Base-by-base conservation (phyloP, 176 grass and related monocot species). In the Themeda triandra region DNA sequence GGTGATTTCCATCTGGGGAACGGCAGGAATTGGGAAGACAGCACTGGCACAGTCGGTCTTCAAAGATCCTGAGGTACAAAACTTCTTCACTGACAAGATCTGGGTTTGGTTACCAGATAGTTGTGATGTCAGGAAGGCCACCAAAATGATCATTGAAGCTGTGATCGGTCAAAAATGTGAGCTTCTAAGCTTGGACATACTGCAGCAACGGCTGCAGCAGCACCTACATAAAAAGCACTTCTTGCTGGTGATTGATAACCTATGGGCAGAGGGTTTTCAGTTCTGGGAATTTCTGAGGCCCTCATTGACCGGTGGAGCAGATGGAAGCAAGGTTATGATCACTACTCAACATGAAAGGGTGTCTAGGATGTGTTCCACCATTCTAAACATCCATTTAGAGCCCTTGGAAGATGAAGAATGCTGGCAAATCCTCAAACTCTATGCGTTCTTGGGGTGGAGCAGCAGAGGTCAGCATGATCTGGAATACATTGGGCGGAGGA, bases 1-100 rank as follows among this genome's bases (percentile, higher is more conserved):
- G 6, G 92, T 91, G 37, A 2, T 94, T 76, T 73, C 89, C 1
- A 80, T 94, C 29, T 68, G 70, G 10, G 92, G 89, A 21, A 78
- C 56, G 1, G 44, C 86, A 14, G 89, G 92, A 6, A 85, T 91
- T 21, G 92, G 89, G 30, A 94, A 94, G 79, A 94, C 92, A 56
- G 64, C 89, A 6, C 77, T 94, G 58, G 89, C 89, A 28, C 31
- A 77, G 31, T 45, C 78, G 14, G 84, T 87, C 14, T 87, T 56
- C 19, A 15, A 6, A 10, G 75, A 86, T 75, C 12, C 30, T 9
- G 24, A 51, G n/a, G 77, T 86, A 42, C 10, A 51, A 0, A 53
- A 32, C 1, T 78, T 86, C 24, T 91, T 89, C 37, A 31, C 54
- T 35, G 8, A 82, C 27, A 94, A 25, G 72, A 71, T 90, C 64